These are phyloP conservation scores for Rhizomucor pusillus DNA, from an alignment of 371 early-diverging fungal genomes.

Conservation along the genomic window DNA sequence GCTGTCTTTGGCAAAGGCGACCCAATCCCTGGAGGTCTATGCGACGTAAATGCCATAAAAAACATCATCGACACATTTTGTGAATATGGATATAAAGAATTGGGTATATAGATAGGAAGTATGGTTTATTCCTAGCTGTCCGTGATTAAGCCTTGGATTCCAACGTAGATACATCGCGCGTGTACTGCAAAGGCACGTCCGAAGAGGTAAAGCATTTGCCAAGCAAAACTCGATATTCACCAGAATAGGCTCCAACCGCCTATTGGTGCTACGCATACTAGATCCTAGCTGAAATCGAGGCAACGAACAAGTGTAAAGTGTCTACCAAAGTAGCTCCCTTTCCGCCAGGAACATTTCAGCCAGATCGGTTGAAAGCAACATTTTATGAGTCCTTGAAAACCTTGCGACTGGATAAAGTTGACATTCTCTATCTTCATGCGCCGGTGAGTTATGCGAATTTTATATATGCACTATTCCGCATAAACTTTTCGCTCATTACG, in stretches of 20 bases:
- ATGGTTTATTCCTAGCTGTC: neutral
- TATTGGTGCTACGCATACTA: too few species aligned
- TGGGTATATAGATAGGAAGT: constrained; percentile 10
- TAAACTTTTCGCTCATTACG: too few species aligned
- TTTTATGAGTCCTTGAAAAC: constrained; percentile 35
- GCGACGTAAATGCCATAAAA: constrained; percentile 30
- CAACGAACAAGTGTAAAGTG: constrained; percentile 26
- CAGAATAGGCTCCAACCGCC: too few species aligned
- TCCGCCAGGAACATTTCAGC: constrained; percentile 48
- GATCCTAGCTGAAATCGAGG: constrained; percentile 37
- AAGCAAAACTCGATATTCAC: too few species aligned
- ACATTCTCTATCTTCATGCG: constrained; percentile 54
- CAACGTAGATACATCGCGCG: constrained; percentile 24
- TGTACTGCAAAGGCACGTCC: constrained; percentile 50
- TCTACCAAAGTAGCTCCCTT: constrained; percentile 61
- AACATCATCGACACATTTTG: constrained; percentile 40
- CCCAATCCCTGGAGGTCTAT: too few species aligned
- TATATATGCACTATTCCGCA: too few species aligned
- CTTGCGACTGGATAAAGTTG: constrained; percentile 35
- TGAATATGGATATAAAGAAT: constrained; percentile 41
- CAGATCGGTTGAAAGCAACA: constrained; percentile 40
- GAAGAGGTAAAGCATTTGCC: too few species aligned
- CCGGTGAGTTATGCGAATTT: constrained; percentile 23
- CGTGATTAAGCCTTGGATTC: neutral
- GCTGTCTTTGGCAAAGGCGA: too few species aligned